phyloP scores from a whole-genome alignment of 441 rosid genomes.

The Corymbia calophylla region DNA sequence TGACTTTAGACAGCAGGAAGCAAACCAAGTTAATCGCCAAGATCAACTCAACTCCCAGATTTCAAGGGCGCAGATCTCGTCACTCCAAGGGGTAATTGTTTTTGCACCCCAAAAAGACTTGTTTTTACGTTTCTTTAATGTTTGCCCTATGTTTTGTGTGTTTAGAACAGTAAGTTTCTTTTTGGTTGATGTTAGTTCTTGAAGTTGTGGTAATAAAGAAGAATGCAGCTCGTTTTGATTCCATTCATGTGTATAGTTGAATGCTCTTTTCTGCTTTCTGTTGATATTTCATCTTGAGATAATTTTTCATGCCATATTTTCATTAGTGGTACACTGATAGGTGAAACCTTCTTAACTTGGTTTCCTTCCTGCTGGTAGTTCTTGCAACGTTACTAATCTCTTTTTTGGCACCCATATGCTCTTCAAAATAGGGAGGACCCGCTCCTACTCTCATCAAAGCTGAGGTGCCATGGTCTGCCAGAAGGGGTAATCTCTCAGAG shows the following conservation, averaged over 20 bases:
- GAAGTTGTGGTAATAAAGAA: not conserved
- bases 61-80: constrained; percentile 28
- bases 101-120: not conserved
- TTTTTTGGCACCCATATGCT: not conserved
- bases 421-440: constrained; percentile 52
- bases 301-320: not conserved
- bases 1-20: constrained; percentile 38
- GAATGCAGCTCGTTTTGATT: not conserved
- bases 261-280: not conserved
- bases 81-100: constrained; percentile 48
- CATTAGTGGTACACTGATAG: not conserved
- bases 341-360: not conserved
- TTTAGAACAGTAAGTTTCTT: not conserved
- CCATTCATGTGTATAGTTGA: not conserved
- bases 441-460: constrained; percentile 64
- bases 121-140: not conserved
- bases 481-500: constrained; percentile 72
- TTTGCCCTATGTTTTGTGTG: not conserved
- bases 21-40: constrained; percentile 47
- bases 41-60: constrained; percentile 49
- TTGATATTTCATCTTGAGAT: not conserved
- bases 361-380: not conserved
- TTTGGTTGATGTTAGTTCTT: not conserved
- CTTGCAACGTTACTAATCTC: not conserved
- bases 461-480: constrained; percentile 91